Base-by-base conservation (phyloP, 148 eudicot genomes). In the Mesembryanthemum crystallinum region DNA sequence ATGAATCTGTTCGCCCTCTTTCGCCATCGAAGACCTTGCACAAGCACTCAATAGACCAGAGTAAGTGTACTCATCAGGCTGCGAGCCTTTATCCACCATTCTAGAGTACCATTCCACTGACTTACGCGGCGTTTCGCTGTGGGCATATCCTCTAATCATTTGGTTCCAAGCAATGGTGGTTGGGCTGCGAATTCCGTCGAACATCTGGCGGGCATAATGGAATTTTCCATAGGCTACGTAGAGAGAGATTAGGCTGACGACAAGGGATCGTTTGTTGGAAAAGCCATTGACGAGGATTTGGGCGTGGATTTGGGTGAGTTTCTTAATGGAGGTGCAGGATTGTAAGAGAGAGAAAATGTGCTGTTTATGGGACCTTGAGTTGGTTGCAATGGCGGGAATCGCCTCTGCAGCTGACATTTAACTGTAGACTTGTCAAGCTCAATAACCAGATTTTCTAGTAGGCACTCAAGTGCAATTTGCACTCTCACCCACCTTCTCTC, bases 1-100 rank as follows among this genome's bases (percentile, higher is more conserved):
- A 54, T 91, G 97, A 42, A 91, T 52, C 76, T 88, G 88, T 27
- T 82, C 71, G 1, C 97, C 97, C 55, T 86, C 90, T 47, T 71
- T 72, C 52, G 82, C 58, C 82, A 84, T 57, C 73, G 75, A 77
- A 32, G 76, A 77, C 64, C 81, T 73, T 21, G 77, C 84, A 75
- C 91, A 89, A 59, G 77, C 82, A 28, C 74, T 86, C 30, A 88
- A 17, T 6, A 84, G 82, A 42, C 52, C 82, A 24, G 84, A 85
- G 83, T 69, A 91, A 9, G 88, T 86, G 54, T 85, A 85, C 79
- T 76, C 90, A 80, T 91, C 88, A 15, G 90, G 87, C 74, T 21
- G 15, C 6, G 37, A 73, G 4, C 47, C 80, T 32, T 67, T 52
- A 18, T n/a, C 67, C 43, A 74, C 65, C 90, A 91, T 89, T 33